Evolutionary conservation across 768 basidiomycete species (phyloP).

Genomic region (Agaricus sinodeliciosus): DNA sequence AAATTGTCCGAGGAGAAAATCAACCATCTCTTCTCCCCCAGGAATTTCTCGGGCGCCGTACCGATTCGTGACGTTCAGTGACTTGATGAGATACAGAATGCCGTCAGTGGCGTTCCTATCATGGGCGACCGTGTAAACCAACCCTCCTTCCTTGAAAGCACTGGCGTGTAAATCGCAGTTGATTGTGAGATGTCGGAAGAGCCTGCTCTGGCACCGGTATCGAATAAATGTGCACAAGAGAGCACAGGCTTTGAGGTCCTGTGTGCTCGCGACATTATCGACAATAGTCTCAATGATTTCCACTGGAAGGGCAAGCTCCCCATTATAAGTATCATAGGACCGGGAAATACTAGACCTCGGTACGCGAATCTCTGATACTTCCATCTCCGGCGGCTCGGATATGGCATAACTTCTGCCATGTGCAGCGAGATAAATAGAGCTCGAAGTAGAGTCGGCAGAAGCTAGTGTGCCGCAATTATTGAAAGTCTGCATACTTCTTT

Average conservation of each 20-base stretch:
- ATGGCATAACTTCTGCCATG: no score
- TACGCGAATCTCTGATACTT: no score
- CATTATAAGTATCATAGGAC: not conserved
- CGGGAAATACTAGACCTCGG: not conserved
- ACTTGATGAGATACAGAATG: not conserved
- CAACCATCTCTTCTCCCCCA: conserved; percentile 1
- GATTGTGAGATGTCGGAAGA: conserved; percentile 1
- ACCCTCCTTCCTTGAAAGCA: conserved; percentile 5
- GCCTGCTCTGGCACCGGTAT: not conserved
- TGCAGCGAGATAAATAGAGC: no score
- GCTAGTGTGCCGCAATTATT: not conserved
- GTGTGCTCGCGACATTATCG: not conserved
- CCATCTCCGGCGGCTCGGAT: no score
- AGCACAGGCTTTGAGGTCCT: conserved; percentile 1
- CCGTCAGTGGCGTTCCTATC: not conserved
- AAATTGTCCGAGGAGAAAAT: conserved; percentile 2
- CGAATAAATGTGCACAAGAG: conserved; percentile 6
- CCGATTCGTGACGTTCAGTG: conserved; percentile 1
- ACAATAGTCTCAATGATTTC: conserved; percentile 4
- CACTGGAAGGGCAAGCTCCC: conserved; percentile 1
- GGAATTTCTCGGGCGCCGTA: not conserved
- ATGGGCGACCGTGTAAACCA: conserved; percentile 4
- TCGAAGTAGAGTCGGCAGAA: not conserved
- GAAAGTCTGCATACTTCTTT: not conserved
- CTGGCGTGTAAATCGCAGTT: not conserved